Evolutionary conservation across 805 yeast genomes (phyloP).

Genomic region (Ogataea philodendri): DNA sequence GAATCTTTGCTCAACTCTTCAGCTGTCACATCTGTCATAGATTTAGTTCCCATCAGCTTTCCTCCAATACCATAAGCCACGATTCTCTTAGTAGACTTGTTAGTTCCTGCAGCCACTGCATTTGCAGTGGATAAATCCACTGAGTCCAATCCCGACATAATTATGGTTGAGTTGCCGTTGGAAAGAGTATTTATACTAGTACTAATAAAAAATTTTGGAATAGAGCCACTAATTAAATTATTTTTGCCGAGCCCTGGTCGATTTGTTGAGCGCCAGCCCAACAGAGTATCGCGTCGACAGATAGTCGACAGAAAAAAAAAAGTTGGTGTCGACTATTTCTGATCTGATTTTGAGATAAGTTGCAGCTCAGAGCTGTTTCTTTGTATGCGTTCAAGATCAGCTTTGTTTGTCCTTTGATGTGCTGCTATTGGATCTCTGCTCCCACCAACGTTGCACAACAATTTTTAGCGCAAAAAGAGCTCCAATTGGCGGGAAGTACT

Average conservation of each 20-base stretch:
- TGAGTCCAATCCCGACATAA: slow-evolving; percentile 29
- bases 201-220: slow-evolving; percentile 8
- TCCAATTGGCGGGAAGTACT: slow-evolving; percentile 24
- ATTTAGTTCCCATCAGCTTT: slow-evolving; percentile 76
- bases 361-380: too few species aligned
- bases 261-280: slow-evolving; percentile 18
- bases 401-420: too few species aligned
- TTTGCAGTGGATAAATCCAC: slow-evolving; percentile 70
- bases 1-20: slow-evolving; percentile 56
- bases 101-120: slow-evolving; percentile 79
- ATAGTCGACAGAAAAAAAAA: slow-evolving; percentile 9
- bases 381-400: too few species aligned
- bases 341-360: neutral
- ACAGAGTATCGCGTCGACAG: slow-evolving; percentile 9
- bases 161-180: neutral
- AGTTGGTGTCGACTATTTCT: neutral
- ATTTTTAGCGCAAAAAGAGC: slow-evolving; percentile 9
- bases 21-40: slow-evolving; percentile 64
- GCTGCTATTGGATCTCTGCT: neutral
- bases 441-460: slow-evolving; percentile 1
- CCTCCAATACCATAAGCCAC: slow-evolving; percentile 81
- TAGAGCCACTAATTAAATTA: slow-evolving; percentile 7
- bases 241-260: slow-evolving; percentile 5
- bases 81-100: slow-evolving; percentile 65
- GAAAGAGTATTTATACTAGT: slow-evolving; percentile 7